Evolutionary conservation across 192 early-diverging fungal species (phyloP).

Genomic region (Rhizoclosmatium globosum): DNA sequence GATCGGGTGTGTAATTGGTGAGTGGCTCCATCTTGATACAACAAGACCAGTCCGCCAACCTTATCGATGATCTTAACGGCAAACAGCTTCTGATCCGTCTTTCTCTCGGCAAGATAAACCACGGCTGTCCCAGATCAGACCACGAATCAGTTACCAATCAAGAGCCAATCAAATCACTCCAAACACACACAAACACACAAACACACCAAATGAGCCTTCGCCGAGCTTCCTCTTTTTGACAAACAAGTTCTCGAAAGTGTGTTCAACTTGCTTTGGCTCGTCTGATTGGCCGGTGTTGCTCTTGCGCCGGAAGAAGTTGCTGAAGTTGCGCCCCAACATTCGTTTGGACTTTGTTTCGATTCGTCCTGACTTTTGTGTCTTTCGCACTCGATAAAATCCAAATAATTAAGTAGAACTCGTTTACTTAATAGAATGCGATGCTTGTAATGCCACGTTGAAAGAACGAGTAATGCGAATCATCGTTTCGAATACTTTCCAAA

Average conservation of each 20-base stretch:
- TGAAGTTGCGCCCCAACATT: background rate
- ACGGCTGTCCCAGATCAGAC: background rate
- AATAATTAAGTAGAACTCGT: no score
- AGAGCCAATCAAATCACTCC: background rate
- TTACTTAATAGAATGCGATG: no score
- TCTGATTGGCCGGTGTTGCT: background rate
- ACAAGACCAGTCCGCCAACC: slow-evolving; percentile 33
- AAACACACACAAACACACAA: background rate
- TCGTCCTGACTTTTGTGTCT: no score
- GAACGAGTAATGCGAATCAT: no score
- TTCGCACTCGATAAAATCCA: no score
- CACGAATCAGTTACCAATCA: background rate
- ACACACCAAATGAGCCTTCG: slow-evolving; percentile 26
- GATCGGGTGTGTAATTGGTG: background rate
- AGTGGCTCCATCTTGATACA: background rate
- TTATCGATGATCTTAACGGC: slow-evolving; percentile 83
- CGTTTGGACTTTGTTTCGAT: no score
- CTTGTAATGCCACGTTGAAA: no score
- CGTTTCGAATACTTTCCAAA: no score
- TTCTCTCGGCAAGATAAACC: slow-evolving; percentile 22
- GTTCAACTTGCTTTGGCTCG: no score
- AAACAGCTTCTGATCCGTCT: slow-evolving; percentile 28
- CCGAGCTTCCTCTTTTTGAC: slow-evolving; percentile 3
- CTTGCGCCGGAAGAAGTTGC: background rate
- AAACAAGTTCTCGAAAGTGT: slow-evolving; percentile 7